A percentile compares a stretch with the other conserved stretches of the same genome.
Conservation (phyloP, 2,329 filamentous ascomycete genomes). For the Neophaeococcomyces aloes region DNA sequence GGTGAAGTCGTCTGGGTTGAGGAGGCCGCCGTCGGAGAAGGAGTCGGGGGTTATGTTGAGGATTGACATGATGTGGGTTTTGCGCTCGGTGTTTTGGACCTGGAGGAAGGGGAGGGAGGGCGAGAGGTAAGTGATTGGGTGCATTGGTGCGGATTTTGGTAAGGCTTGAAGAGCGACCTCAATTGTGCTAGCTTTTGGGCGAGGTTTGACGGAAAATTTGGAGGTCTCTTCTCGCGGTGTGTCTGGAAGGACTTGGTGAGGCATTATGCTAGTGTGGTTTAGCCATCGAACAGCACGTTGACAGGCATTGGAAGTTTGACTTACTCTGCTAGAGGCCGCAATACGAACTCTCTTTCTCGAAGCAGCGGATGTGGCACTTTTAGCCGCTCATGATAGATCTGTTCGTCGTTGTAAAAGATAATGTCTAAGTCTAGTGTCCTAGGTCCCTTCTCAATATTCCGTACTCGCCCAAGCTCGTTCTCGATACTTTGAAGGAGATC, state of each 20-base stretch:
- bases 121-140: constrained; percentile 38
- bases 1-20: constrained; percentile 40
- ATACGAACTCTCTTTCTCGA: constrained; percentile 83
- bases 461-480: constrained; percentile 63
- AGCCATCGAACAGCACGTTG: background rate
- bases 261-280: background rate
- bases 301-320: constrained; percentile 17
- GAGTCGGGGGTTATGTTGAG: constrained; percentile 92
- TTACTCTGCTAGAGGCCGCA: constrained; percentile 68
- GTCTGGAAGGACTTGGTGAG: background rate
- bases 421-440: constrained; percentile 93
- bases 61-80: constrained; percentile 81
- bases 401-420: constrained; percentile 63
- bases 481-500: constrained; percentile 79
- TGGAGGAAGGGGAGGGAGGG: constrained; percentile 48
- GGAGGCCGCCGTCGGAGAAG: constrained; percentile 78
- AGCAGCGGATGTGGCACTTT: constrained; percentile 76
- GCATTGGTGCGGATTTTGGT: background rate
- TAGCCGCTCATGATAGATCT: constrained; percentile 60
- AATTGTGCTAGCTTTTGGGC: background rate
- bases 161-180: background rate
- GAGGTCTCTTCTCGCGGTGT: too few relatives aligned
- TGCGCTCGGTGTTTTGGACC: constrained; percentile 17
- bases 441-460: constrained; percentile 84
- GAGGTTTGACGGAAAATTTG: background rate